Evolutionary conservation across 108 stramenopile species (phyloP).

Genomic region (Pinguiococcus pyrenoidosus): DNA sequence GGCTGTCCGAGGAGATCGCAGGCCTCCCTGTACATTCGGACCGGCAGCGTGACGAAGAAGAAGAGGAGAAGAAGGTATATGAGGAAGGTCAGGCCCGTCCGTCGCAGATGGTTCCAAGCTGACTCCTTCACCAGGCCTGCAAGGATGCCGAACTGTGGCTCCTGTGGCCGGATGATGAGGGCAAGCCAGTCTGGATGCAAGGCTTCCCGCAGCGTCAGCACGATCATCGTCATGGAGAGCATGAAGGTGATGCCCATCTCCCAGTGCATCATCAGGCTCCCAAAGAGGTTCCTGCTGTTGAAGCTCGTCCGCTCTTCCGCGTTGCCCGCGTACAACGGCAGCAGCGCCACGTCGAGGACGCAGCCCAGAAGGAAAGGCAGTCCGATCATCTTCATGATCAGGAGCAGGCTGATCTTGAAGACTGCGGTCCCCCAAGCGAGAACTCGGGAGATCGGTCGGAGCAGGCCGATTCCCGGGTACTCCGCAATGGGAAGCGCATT

Average conservation of each 20-base stretch:
- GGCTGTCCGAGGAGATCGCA: background rate
- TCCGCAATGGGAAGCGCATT: too few relatives aligned
- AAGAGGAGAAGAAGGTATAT: slow-evolving; percentile 2
- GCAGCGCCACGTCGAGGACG: slow-evolving; percentile 18
- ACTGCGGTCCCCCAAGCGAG: too few relatives aligned
- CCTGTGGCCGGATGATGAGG: slow-evolving; percentile 76
- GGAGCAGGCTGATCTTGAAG: slow-evolving; percentile 9
- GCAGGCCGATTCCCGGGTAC: too few relatives aligned
- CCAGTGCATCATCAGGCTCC: slow-evolving; percentile 21
- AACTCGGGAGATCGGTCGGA: too few relatives aligned
- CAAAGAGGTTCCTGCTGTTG: slow-evolving; percentile 12
- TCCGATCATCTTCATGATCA: slow-evolving; percentile 18
- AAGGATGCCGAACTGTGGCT: slow-evolving; percentile 87
- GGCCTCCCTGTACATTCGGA: background rate
- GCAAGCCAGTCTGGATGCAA: slow-evolving; percentile 78
- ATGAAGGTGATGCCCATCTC: slow-evolving; percentile 85
- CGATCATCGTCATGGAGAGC: slow-evolving; percentile 82
- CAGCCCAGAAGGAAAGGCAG: slow-evolving; percentile 18
- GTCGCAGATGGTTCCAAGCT: slow-evolving; percentile 58
- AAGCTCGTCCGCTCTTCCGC: slow-evolving; percentile 10
- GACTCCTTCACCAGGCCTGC: slow-evolving; percentile 76
- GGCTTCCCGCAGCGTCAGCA: slow-evolving; percentile 67
- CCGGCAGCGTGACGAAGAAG: slow-evolving; percentile 2
- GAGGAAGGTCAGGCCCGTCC: slow-evolving; percentile 49
- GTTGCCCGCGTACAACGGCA: background rate